These are phyloP conservation scores for Epichloe sp. DNA, from an alignment of 2,329 filamentous ascomycete genomes.

Conservation along the genomic window DNA sequence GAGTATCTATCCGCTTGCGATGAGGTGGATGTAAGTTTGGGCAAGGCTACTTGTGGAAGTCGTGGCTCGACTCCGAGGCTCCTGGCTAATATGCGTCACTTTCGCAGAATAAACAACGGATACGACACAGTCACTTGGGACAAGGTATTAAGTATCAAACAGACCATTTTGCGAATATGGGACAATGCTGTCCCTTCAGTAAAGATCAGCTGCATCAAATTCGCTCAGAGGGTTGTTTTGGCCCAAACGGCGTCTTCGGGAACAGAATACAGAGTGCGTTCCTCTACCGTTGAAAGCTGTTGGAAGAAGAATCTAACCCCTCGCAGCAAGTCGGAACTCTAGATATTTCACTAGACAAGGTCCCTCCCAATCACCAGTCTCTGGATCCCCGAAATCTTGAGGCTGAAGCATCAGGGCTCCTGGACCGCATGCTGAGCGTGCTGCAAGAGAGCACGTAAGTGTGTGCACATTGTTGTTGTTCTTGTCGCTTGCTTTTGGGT, in stretches of 20 bases:
- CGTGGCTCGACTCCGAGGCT: background rate
- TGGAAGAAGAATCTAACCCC: background rate
- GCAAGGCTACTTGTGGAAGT: conserved; percentile 17
- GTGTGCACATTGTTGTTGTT: background rate
- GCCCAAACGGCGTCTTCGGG: conserved; percentile 79
- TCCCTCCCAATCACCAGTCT: conserved; percentile 70
- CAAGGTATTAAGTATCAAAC: conserved; percentile 77
- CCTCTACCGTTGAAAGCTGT: background rate
- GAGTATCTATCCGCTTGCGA: conserved; percentile 83
- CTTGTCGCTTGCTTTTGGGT: background rate
- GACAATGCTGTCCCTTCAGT: conserved; percentile 64
- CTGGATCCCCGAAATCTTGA: conserved; percentile 72
- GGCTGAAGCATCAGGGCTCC: conserved; percentile 78
- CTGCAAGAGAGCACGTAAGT: conserved; percentile 76
- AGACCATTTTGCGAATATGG: conserved; percentile 79
- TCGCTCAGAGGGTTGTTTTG: conserved; percentile 83
- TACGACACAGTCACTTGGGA: conserved; percentile 77
- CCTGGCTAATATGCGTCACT: background rate
- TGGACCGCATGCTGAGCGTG: conserved; percentile 75
- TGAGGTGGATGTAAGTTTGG: conserved; percentile 85
- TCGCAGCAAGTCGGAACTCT: conserved; percentile 32
- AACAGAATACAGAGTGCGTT: conserved; percentile 67
- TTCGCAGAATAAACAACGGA: conserved; percentile 67
- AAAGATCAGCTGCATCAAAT: conserved; percentile 92
- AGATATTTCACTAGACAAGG: conserved; percentile 76